Evolutionary conservation across 257 asterid genomes (phyloP), one percentile per base, ranked within the genome.

Genomic region (Solanum rostratum): DNA sequence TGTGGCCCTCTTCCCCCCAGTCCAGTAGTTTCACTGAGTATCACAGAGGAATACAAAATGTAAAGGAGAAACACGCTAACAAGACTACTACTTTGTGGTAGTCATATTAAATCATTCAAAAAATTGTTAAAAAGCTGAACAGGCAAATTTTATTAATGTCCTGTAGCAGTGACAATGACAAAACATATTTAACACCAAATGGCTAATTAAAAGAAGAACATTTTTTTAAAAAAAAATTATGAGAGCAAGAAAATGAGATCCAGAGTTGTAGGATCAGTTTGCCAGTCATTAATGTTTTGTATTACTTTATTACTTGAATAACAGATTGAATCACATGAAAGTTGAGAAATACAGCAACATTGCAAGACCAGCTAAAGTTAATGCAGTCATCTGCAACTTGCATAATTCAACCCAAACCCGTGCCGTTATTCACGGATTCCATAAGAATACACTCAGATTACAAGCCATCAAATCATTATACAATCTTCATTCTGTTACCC

Each of bases 1-100:
- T 84, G 88, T 93, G 96, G 84, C 98, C 97, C 85, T 94, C 97
- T 90, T 93, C 98, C 27, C 97, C 98, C 97, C 97, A 94, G 90
- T 94, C 98, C 80, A 94, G 93, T 91, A 94, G 88, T 86, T 94
- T 94, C 87, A 94, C 97, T 94, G 93, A 80, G 81, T 86, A 83
- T 86, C 86, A 86, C 11, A 57, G 81, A 85, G 85, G 83, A 84
- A 86, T 52, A 62, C 81, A 84, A 88, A 60, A 81, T 80, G 83
- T 86, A 14, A 65, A 65, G 3, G n/a, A 15, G 12, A 14, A 65
- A 30, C 81, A 76, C 0, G 83, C 68, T 50, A 81, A 9, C 69
- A 78, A 78, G 82, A 84, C 29, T 50, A 54, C 7, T 37, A n/a
- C 9, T 7, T 62, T 50, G 33, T 14, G 30, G 41, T 15, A 27